Evolutionary conservation across 371 early-diverging fungal species (phyloP).

Genomic region (Choanephora cucurbitarum): DNA sequence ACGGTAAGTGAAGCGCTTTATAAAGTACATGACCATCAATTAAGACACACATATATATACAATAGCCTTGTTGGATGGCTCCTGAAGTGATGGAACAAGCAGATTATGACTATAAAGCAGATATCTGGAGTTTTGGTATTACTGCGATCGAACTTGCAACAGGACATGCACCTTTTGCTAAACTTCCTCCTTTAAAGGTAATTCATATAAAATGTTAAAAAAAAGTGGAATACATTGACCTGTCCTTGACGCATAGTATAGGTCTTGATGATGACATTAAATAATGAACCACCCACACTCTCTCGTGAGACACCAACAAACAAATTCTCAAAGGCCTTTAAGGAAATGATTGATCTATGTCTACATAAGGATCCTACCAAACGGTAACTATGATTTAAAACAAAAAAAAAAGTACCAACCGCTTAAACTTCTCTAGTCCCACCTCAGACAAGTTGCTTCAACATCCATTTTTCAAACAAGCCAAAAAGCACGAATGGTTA

Average conservation of each 20-base stretch:
- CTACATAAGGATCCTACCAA: conserved; percentile 79
- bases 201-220: neutral
- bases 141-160: conserved; percentile 86
- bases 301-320: conserved; percentile 72
- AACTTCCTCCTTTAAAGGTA: conserved; percentile 80
- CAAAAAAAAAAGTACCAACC: no score
- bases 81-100: conserved; percentile 71
- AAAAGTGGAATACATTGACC: neutral
- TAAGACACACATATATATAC: no score
- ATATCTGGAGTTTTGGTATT: conserved; percentile 91
- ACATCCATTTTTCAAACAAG: conserved; percentile 82
- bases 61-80: conserved; percentile 90
- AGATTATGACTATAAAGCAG: conserved; percentile 84
- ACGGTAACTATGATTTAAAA: conserved; percentile 47
- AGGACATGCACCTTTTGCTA: conserved; percentile 91
- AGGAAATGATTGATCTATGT: conserved; percentile 88
- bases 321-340: conserved; percentile 75
- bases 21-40: no score
- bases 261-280: conserved; percentile 86
- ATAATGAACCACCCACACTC: conserved; percentile 85
- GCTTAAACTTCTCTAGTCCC: conserved; percentile 64
- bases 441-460: conserved; percentile 75
- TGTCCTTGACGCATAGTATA: neutral
- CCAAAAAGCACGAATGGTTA: conserved; percentile 71
- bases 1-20: conserved; percentile 27